These are phyloP conservation scores for Penicillium arizonense DNA, from an alignment of 495 filamentous ascomycete genomes.

Conservation along the genomic window DNA sequence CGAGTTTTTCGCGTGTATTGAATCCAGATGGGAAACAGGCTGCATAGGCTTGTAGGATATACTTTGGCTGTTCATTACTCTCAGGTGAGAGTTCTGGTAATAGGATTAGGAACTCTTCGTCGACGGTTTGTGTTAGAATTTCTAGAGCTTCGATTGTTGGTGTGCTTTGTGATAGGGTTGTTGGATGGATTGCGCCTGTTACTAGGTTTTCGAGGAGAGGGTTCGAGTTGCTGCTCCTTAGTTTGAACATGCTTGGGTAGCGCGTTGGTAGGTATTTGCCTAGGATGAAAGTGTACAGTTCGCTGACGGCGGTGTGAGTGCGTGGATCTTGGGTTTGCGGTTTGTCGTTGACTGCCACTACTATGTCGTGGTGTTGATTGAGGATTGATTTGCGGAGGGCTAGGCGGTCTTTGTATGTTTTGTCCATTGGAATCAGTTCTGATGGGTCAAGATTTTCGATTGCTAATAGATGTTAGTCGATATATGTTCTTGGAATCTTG, in stretches of 20 bases:
- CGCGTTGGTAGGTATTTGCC: slow-evolving; percentile 61
- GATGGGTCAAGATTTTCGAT: slow-evolving; percentile 52
- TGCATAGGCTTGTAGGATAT: slow-evolving; percentile 64
- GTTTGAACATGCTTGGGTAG: slow-evolving; percentile 62
- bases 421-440: slow-evolving; percentile 65
- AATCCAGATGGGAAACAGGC: slow-evolving; percentile 76
- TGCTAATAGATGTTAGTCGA: slow-evolving; percentile 24
- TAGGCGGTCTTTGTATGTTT: slow-evolving; percentile 59
- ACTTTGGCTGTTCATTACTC: slow-evolving; percentile 28
- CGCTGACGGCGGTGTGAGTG: slow-evolving; percentile 49
- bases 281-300: slow-evolving; percentile 66
- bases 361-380: slow-evolving; percentile 41
- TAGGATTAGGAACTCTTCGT: slow-evolving; percentile 69
- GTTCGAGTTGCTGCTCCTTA: slow-evolving; percentile 21
- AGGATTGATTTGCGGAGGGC: slow-evolving; percentile 51
- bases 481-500: not conserved
- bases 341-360: slow-evolving; percentile 39
- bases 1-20: slow-evolving; percentile 61
- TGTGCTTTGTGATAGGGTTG: slow-evolving; percentile 19
- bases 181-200: slow-evolving; percentile 42
- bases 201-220: slow-evolving; percentile 42
- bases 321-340: slow-evolving; percentile 28
- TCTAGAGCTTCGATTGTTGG: slow-evolving; percentile 18
- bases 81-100: slow-evolving; percentile 41
- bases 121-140: slow-evolving; percentile 17